A percentile compares a stretch with the other conserved stretches of the same genome.
Conservation (phyloP, 768 basidiomycete species). For the Chalciporus piperatus region DNA sequence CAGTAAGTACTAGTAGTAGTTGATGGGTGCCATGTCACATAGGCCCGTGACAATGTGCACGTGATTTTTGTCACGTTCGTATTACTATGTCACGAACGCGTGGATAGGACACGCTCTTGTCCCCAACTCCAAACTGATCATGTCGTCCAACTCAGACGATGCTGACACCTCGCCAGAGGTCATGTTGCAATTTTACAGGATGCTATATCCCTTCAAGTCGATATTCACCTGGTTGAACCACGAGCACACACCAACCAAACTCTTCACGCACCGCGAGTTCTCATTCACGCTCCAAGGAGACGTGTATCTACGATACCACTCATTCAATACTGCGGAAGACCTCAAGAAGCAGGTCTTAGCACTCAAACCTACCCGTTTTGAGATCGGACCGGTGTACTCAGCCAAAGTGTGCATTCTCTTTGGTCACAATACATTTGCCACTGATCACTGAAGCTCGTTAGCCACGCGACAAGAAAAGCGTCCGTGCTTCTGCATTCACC, state of each 20-base stretch:
- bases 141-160: slow-evolving; percentile 16
- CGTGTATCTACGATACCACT: slow-evolving; percentile 93
- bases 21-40: too few relatives aligned
- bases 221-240: slow-evolving; percentile 96
- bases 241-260: slow-evolving; percentile 69
- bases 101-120: background rate
- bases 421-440: background rate
- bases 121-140: background rate
- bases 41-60: background rate
- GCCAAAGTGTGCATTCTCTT: slow-evolving; percentile 61
- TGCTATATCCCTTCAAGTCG: slow-evolving; percentile 92
- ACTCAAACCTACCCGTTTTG: slow-evolving; percentile 89
- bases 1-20: too few relatives aligned
- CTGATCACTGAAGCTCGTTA: slow-evolving; percentile 30
- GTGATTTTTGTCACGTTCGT: slow-evolving; percentile 20
- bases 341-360: slow-evolving; percentile 86
- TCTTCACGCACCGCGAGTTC: slow-evolving; percentile 94
- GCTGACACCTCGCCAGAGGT: slow-evolving; percentile 50
- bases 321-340: slow-evolving; percentile 80
- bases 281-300: slow-evolving; percentile 91
- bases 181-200: slow-evolving; percentile 79
- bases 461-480: slow-evolving; percentile 88
- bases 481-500: slow-evolving; percentile 63
- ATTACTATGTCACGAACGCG: slow-evolving; percentile 17
- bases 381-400: slow-evolving; percentile 94